Percentiles rank a stretch among this genome's conserved stretches.
Evolutionary conservation across 164 flowering plant species (phyloP).

Genomic region (Dillenia turbinata): DNA sequence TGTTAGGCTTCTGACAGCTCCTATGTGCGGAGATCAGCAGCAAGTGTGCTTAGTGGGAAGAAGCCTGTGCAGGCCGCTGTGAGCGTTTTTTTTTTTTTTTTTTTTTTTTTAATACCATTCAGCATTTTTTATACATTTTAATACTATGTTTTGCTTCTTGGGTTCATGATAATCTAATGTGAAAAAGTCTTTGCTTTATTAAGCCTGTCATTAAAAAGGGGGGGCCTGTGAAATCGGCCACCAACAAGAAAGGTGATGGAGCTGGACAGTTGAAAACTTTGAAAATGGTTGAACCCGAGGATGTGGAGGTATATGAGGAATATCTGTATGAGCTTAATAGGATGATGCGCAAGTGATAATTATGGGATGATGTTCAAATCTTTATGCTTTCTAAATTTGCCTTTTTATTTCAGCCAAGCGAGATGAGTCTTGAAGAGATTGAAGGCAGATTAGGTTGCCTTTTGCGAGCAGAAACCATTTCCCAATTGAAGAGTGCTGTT

Average conservation of each 20-base stretch:
- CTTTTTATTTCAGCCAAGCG: slow-evolving; percentile 66
- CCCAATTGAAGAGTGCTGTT: slow-evolving; percentile 82
- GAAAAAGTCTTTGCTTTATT: background rate
- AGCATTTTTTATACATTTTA: background rate
- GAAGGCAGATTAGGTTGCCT: slow-evolving; percentile 82
- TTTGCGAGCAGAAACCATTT: slow-evolving; percentile 60
- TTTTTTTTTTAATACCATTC: background rate
- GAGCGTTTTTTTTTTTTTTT: slow-evolving; percentile 20
- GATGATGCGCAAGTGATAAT: no score
- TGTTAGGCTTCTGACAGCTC: slow-evolving; percentile 54
- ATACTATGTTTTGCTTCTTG: background rate
- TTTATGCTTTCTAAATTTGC: background rate
- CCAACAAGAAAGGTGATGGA: slow-evolving; percentile 66
- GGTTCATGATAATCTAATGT: background rate
- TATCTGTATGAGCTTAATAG: background rate
- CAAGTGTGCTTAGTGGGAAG: slow-evolving; percentile 97
- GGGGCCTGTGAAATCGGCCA: slow-evolving; percentile 45
- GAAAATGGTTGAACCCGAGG: slow-evolving; percentile 66
- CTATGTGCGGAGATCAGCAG: slow-evolving; percentile 79
- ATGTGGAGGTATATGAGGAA: slow-evolving; percentile 65
- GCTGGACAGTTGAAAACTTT: slow-evolving; percentile 40
- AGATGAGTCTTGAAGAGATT: slow-evolving; percentile 96
- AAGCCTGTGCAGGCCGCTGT: slow-evolving; percentile 68
- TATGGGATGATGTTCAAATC: no score
- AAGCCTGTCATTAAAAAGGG: slow-evolving; percentile 66